These are phyloP conservation scores for Pascua sp. DNA, from an alignment of 1,284 basidiomycete genomes.

Conservation along the genomic window DNA sequence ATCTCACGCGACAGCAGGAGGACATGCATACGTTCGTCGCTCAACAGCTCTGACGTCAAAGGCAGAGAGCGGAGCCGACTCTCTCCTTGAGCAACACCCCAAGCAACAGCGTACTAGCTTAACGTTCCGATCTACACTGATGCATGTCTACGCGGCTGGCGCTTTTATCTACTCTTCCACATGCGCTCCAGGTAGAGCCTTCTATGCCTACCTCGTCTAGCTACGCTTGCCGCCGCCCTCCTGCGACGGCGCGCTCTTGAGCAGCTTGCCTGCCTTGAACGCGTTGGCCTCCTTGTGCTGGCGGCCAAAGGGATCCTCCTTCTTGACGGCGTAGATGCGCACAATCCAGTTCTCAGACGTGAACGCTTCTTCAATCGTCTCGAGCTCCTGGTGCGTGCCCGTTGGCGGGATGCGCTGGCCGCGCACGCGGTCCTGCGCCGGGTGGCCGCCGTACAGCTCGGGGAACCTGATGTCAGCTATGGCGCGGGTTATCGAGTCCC, in stretches of 20 bases:
- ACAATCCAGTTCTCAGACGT: constrained; percentile 98
- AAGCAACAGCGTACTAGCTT: no score
- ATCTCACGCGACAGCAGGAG: no score
- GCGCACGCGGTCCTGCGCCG: constrained; percentile 76
- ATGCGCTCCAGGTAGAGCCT: no score
- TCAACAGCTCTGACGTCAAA: no score
- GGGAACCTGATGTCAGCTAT: constrained; percentile 60
- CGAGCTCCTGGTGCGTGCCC: constrained; percentile 66
- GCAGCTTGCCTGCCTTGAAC: constrained; percentile 59
- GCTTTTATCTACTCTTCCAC: background rate
- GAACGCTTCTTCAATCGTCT: constrained; percentile 88
- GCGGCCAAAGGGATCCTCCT: constrained; percentile 85
- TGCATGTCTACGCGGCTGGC: constrained; percentile 1
- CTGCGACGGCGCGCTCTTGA: no score
- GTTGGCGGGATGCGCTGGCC: constrained; percentile 69
- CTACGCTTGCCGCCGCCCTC: no score
- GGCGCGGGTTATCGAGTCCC: no score
- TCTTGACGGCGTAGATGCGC: constrained; percentile 94
- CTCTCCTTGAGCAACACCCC: no score
- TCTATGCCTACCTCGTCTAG: no score
- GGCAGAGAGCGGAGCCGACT: no score
- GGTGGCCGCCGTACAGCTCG: constrained; percentile 75
- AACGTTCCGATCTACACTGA: background rate
- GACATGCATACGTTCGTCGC: no score
- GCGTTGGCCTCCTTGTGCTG: constrained; percentile 80